Conservation (phyloP, 139 green algal genomes). For the Tetradesmus obliquus region DNA sequence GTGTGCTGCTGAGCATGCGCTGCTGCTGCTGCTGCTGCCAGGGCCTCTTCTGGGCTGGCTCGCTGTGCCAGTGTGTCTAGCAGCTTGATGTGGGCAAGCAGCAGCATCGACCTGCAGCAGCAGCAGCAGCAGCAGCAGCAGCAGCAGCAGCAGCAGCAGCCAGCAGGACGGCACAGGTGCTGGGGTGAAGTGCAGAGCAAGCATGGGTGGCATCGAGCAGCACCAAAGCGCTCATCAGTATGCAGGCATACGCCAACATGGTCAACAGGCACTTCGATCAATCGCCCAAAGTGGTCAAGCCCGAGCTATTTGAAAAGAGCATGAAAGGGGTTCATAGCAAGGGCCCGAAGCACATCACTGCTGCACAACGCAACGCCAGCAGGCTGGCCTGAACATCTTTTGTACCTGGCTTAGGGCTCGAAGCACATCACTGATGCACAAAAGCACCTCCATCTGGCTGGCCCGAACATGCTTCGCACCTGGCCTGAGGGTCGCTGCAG, state of each 20-base stretch:
- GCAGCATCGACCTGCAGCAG: conserved; percentile 3
- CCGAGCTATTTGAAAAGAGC: too few relatives aligned
- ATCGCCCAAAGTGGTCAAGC: too few relatives aligned
- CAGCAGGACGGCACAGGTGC: neutral
- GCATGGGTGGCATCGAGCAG: neutral
- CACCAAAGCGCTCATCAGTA: neutral
- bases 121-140: neutral
- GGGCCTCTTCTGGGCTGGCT: conserved; percentile 9
- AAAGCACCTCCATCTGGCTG: too few relatives aligned
- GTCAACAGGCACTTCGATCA: too few relatives aligned
- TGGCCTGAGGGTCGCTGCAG: conserved; percentile 5
- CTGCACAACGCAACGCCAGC: neutral
- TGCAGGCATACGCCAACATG: neutral
- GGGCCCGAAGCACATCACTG: neutral
- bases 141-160: neutral
- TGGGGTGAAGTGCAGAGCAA: too few relatives aligned
- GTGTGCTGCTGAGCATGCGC: conserved; percentile 2
- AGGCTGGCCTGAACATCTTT: too few relatives aligned
- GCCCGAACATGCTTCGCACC: neutral
- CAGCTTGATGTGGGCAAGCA: neutral
- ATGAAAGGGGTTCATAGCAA: neutral
- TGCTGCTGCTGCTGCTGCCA: conserved; percentile 13
- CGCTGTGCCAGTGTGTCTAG: neutral
- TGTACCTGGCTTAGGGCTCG: too few relatives aligned
- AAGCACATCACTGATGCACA: too few relatives aligned